Evolutionary conservation across 2,329 filamentous ascomycete genomes (phyloP), one percentile per base, ranked within the genome.

Genomic region (Sporothrix luriei): DNA sequence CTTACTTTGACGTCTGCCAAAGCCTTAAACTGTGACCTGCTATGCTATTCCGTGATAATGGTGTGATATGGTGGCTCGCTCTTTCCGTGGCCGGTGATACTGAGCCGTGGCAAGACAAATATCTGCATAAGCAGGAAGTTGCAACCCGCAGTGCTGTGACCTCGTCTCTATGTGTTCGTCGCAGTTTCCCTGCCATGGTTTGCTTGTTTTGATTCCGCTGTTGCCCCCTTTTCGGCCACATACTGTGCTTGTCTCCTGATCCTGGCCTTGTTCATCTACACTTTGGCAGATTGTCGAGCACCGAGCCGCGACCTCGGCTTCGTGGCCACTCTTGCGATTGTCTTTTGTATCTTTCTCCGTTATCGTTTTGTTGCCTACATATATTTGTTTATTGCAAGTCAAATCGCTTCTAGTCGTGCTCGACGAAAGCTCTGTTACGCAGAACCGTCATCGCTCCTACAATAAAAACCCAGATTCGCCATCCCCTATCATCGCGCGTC

Each of bases 171-270:
- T 38, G 11, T 14, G 16, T 26, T n/a, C 38, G 38, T 26, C n/a
- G 5, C 10, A 10, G 21, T 46, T 24, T 1, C 33, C 52, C 52
- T 33, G 26, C 3, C 52, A 24, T 29, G 19, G 7, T 24, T 6
- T 24, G 21, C 13, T 62, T 62, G 57, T 62, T 62, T 62, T 62
- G 38, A 61, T 62, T 46, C 16, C 3, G 16, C 40, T 16, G 3
- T 1, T 6, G 9, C 9, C 13, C 38, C 38, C 4, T 43, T 16
- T 46, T 21, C 40, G 21, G 13, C 57, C n/a, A 14, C 26, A 4
- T 13, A 10, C 38, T 40, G 10, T 40, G 16, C 7, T 33, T 6
- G 16, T 55, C 11, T 55, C 24, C 29, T 19, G 52, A 55, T 55
- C 21, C 21, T 26, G 11, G 13, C 13, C 5, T 33, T 33, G 52